phyloP scores from a whole-genome alignment of 768 basidiomycete species.

The Polyporus arcularius region DNA sequence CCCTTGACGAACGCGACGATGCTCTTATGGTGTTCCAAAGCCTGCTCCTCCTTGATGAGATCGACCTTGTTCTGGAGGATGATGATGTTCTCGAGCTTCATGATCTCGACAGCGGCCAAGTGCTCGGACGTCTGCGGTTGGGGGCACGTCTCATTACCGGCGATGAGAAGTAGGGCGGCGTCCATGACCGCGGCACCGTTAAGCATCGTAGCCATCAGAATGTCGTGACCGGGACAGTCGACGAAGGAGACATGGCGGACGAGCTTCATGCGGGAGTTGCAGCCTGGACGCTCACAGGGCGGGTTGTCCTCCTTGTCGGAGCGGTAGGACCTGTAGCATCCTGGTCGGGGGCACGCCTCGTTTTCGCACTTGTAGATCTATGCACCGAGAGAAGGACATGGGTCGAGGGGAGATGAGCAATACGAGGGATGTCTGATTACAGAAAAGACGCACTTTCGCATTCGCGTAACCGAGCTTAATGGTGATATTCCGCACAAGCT shows the following conservation, averaged over 20 bases:
- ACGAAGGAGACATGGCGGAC: slow-evolving; percentile 98
- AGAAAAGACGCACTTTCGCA: slow-evolving; percentile 74
- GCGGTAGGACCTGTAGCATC: slow-evolving; percentile 91
- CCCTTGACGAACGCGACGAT: slow-evolving; percentile 96
- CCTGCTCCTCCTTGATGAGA: slow-evolving; percentile 92
- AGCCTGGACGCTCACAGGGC: slow-evolving; percentile 91
- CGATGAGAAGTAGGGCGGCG: slow-evolving; percentile 92
- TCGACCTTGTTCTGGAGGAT: slow-evolving; percentile 99
- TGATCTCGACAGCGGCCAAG: slow-evolving; percentile 97
- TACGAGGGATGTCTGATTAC: neutral
- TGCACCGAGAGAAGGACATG: neutral
- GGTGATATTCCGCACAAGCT: slow-evolving; percentile 97
- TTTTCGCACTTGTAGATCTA: slow-evolving; percentile 99
- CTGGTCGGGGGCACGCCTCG: slow-evolving; percentile 87
- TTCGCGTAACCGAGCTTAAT: slow-evolving; percentile 99
- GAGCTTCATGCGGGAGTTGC: slow-evolving; percentile 87
- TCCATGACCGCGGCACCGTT: slow-evolving; percentile 99
- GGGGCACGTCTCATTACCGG: slow-evolving; percentile 98
- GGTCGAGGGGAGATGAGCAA: neutral
- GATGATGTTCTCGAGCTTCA: slow-evolving; percentile 97
- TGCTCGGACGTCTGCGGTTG: slow-evolving; percentile 99
- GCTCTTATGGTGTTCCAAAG: slow-evolving; percentile 94
- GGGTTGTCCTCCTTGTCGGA: slow-evolving; percentile 94
- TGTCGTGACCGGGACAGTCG: slow-evolving; percentile 96
- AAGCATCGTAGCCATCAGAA: slow-evolving; percentile 99